Conservation (phyloP, 2,329 filamentous ascomycete species). For the Fusarium agapanthi region DNA sequence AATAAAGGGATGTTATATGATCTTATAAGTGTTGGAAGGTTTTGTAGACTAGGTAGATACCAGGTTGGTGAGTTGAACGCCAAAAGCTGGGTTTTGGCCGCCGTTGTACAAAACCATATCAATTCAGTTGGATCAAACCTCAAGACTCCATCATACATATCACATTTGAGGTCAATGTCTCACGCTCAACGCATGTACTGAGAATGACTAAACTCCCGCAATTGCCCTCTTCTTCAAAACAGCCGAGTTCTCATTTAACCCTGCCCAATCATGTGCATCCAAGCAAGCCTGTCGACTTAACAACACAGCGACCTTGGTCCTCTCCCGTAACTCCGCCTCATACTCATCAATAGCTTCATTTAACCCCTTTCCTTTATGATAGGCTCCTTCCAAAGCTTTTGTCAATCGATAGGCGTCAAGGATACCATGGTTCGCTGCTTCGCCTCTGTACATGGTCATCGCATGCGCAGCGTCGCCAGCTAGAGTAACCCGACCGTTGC, state of each 20-base stretch:
- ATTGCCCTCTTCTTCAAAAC: conserved; percentile 5
- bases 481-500: background rate
- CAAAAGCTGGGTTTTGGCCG: fast-evolving
- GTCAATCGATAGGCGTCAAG: background rate
- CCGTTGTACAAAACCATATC: fast-evolving
- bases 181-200: fast-evolving
- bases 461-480: conserved; percentile 9
- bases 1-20: background rate
- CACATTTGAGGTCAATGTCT: fast-evolving
- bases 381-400: background rate
- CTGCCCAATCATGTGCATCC: conserved; percentile 6
- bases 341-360: background rate
- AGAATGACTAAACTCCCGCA: background rate
- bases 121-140: fast-evolving
- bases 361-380: background rate
- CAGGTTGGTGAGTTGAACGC: fast-evolving
- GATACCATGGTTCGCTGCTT: conserved; percentile 5
- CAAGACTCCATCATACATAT: fast-evolving
- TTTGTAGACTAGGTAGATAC: fast-evolving
- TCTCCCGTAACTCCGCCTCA: background rate
- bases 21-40: fast-evolving
- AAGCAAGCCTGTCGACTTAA: conserved; percentile 8
- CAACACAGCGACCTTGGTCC: background rate
- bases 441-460: conserved; percentile 12
- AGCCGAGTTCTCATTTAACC: conserved; percentile 1